Base-by-base conservation (phyloP, 1,139 yeast species). In the Candida mesenterica region DNA sequence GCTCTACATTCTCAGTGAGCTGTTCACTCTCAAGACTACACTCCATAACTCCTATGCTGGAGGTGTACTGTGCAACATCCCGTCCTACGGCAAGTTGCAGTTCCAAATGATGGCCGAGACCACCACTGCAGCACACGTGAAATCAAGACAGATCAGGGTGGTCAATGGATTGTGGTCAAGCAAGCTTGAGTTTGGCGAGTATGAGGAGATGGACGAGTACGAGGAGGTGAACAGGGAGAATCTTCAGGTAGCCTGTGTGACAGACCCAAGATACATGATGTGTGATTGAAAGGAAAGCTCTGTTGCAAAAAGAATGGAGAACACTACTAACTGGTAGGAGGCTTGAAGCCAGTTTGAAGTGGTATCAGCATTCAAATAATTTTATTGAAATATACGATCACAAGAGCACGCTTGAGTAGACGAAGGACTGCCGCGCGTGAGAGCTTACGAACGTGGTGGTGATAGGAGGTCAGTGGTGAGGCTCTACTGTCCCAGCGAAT, bases 241-340 rank as follows among this genome's bases (percentile, higher is more conserved):
- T 7, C 33, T 57, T 4, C 50, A 56, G 32, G 41, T 50, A 4
- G 64, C 61, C 3, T 60, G 65, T 44, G 52, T 60, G 2, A 59
- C 65, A 2, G 52, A 52, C 34, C 51, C 50, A 3, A 32, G 15
- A 28, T 31, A 33, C 10, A 25, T 25, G 28, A 25, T 17, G 4
- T 25, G 28, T 25, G 28, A 25, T n/a, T 25, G 28, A 12, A 7
- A 13, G 15, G 28, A 4, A 12, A 15, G 5, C 22, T 6, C 6
- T 19, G 22, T 19, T 19, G 22, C n/a, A n/a, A n/a, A n/a, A n/a
- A n/a, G n/a, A n/a, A n/a, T n/a, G n/a, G n/a, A n/a, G n/a, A n/a
- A n/a, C n/a, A n/a, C n/a, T n/a, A n/a, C n/a, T n/a, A n/a, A n/a
- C n/a, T n/a, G n/a, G n/a, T n/a, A n/a, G n/a, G n/a, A n/a, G n/a